Percentiles rank a stretch among this genome's conserved stretches.
Conservation (phyloP, 2,329 filamentous ascomycete species). For the Neopestalotiopsis clavispora region DNA sequence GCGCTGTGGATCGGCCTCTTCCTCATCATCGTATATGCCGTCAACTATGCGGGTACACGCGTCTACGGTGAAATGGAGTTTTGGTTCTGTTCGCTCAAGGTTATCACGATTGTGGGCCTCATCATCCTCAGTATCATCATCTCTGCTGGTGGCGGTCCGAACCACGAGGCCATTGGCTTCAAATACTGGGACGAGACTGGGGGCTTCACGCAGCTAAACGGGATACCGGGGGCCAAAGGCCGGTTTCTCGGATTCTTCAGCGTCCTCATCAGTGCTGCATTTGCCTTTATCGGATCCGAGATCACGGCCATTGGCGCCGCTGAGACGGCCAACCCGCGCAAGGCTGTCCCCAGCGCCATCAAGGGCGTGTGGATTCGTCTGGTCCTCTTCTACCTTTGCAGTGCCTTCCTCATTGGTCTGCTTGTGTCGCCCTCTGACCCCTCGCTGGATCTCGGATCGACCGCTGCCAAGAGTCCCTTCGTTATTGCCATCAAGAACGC, state of each 20-base stretch:
- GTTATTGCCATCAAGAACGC: conserved; percentile 14
- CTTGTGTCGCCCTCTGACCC: conserved; percentile 5
- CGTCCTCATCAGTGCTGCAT: conserved; percentile 11
- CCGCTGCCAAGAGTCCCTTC: conserved; percentile 8
- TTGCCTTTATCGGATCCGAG: neutral
- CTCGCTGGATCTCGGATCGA: conserved; percentile 8
- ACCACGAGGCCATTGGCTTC: conserved; percentile 13
- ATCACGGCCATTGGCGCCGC: conserved; percentile 9
- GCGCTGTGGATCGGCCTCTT: conserved; percentile 24
- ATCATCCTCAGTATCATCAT: conserved; percentile 16
- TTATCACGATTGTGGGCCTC: conserved; percentile 12
- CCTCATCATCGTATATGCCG: conserved; percentile 10
- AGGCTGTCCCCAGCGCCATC: conserved; percentile 7
- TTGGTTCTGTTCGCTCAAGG: conserved; percentile 11
- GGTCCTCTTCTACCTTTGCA: conserved; percentile 10
- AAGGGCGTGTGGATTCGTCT: neutral
- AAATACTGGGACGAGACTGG: conserved; percentile 8
- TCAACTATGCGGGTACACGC: conserved; percentile 8
- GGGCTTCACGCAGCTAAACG: neutral
- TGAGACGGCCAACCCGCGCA: conserved; percentile 12
- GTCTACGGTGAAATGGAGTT: conserved; percentile 16
- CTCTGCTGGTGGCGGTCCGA: conserved; percentile 6
- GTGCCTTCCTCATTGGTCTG: conserved; percentile 13
- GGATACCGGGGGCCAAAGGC: conserved; percentile 5
- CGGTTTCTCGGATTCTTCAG: neutral